A percentile compares a stretch with the other conserved stretches of the same genome.
These are phyloP conservation scores for Tylopilus rubrobrunneus DNA, from an alignment of 768 basidiomycete genomes.

Conservation along the genomic window DNA sequence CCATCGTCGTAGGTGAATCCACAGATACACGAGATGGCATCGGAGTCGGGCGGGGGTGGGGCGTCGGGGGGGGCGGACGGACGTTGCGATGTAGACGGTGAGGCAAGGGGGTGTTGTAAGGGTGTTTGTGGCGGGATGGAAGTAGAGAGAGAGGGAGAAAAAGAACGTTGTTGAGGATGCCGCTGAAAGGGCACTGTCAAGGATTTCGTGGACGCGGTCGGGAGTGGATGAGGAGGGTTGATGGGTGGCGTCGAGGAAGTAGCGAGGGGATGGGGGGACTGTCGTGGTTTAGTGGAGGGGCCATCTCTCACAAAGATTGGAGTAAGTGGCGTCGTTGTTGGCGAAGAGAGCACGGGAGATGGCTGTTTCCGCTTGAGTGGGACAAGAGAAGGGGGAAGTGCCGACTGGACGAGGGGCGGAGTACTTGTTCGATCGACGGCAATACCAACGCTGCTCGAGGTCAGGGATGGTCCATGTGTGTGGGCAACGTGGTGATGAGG, in stretches of 20 bases:
- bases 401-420: slow-evolving; percentile 21
- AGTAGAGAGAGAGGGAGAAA: too few relatives aligned
- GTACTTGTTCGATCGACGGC: slow-evolving; percentile 22
- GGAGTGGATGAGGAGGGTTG: slow-evolving; percentile 4
- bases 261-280: slow-evolving; percentile 15
- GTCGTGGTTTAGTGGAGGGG: slow-evolving; percentile 12
- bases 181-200: slow-evolving; percentile 12
- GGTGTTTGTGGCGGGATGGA: slow-evolving; percentile 14
- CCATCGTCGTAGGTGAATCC: too few relatives aligned
- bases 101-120: slow-evolving; percentile 12
- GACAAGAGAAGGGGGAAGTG: slow-evolving; percentile 29
- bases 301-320: slow-evolving; percentile 5
- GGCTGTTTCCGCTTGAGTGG: slow-evolving; percentile 41
- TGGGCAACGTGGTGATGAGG: slow-evolving; percentile 23
- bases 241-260: slow-evolving; percentile 18
- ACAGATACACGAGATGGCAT: too few relatives aligned
- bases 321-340: slow-evolving; percentile 8
- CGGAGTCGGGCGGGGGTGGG: slow-evolving; percentile 35
- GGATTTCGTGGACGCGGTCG: slow-evolving; percentile 12
- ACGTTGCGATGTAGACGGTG: slow-evolving; percentile 22
- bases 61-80: slow-evolving; percentile 12
- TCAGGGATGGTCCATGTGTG: slow-evolving; percentile 27
- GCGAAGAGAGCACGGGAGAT: slow-evolving; percentile 18
- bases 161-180: slow-evolving; percentile 14
- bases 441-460: slow-evolving; percentile 21